Evolutionary conservation across 2,329 filamentous ascomycete genomes (phyloP).

Genomic region (Xylaria multiplex): DNA sequence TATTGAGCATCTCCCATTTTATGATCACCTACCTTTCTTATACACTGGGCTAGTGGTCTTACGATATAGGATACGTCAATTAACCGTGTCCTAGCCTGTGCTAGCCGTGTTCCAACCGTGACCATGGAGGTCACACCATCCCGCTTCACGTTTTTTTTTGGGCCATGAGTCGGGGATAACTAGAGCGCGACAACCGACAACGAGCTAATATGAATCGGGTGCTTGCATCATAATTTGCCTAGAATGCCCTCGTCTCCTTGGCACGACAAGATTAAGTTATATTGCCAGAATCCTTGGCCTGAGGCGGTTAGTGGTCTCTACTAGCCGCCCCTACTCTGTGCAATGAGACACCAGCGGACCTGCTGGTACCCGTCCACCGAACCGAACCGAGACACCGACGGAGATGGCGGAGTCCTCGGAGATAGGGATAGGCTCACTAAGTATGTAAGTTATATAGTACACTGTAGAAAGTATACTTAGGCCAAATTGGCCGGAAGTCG

Average conservation of each 20-base stretch:
- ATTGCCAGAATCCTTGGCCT: not conserved
- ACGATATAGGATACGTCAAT: too few species aligned
- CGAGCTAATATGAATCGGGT: slow-evolving; percentile 1
- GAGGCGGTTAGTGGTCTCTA: not conserved
- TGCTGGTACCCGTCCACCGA: slow-evolving; percentile 11
- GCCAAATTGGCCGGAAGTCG: too few species aligned
- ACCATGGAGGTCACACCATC: too few species aligned
- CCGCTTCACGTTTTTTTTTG: not conserved
- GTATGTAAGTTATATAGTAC: too few species aligned
- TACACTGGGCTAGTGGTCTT: too few species aligned
- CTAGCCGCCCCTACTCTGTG: not conserved
- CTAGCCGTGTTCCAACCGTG: too few species aligned
- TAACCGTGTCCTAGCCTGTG: too few species aligned
- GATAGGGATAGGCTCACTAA: not conserved
- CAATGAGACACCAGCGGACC: too few species aligned
- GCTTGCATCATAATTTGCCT: slow-evolving; percentile 9
- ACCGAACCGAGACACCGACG: not conserved
- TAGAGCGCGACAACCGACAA: slow-evolving; percentile 17
- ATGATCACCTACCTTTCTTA: too few species aligned
- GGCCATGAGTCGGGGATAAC: slow-evolving; percentile 3
- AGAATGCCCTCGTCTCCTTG: not conserved
- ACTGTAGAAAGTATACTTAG: too few species aligned
- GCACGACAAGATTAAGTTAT: too few species aligned
- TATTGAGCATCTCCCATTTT: too few species aligned
- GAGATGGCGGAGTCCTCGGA: slow-evolving; percentile 1